Evolutionary conservation across 2,329 filamentous ascomycete species (phyloP), one percentile per base, ranked within the genome.

Genomic region (Cladosporium sp.): DNA sequence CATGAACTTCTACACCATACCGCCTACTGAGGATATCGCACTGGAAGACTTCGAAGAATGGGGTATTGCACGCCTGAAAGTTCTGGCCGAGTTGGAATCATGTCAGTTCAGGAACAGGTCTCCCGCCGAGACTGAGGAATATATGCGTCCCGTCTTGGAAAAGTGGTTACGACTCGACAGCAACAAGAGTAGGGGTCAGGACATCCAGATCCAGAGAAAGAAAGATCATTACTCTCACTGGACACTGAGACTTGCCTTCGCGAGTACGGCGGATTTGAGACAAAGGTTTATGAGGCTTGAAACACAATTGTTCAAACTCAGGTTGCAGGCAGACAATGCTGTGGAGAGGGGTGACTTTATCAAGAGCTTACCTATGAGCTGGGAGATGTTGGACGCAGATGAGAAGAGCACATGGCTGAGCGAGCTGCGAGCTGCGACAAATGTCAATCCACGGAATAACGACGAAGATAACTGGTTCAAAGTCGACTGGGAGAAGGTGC

Each of bases 151-250:
- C 7, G 79, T 96, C 38, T 79, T 97, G 43, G 82, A 91, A 53
- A 96, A 96, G 71, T 87, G 89, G 68, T 78, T 96, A 4, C 86
- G 87, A 0, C 82, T 96, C 15, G 82, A 84, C 54, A 79, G 85
- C 38, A 92, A 90, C 63, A 85, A 81, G 49, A 87, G 87, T 1
- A 71, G 74, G 18, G 72, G 74, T 12, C 69, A 70, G 9, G 73
- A 75, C 25, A 71, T 92, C 12, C 77, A 80, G 19, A 71, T 80
- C 29, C 88, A 98, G 71, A 80, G 92, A 22, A 87, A 92, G 68
- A 94, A 93, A 66, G 93, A 98, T 61, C 93, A 98, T 70, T 98
- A 97, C 71, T 93, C 88, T 50, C 93, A 98, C 69, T 98, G 96
- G 67, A 98, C 97, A 54, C 79, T 98, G 5, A 84, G 93, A 0